phyloP scores from a whole-genome alignment of 2,329 filamentous ascomycete genomes.

The Penicillium crustosum region DNA sequence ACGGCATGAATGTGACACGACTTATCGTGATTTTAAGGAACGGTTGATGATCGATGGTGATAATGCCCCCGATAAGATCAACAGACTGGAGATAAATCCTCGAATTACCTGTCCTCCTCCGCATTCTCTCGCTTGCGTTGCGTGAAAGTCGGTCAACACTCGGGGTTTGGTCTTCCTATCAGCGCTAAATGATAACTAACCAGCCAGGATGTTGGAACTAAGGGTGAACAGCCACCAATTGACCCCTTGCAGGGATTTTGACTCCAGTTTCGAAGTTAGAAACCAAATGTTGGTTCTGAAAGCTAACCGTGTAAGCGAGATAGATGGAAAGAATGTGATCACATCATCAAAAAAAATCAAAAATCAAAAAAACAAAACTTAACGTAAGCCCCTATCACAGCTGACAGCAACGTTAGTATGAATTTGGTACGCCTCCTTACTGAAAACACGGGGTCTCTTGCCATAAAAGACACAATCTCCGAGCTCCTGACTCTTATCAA shows the following conservation, averaged over 20 bases:
- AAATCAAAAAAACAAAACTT: neutral
- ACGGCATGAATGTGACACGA: neutral
- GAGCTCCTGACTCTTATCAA: neutral
- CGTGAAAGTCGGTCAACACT: slow-evolving; percentile 22
- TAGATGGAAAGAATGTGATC: neutral
- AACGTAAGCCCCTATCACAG: slow-evolving; percentile 1
- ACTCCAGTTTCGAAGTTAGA: neutral
- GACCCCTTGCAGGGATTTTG: slow-evolving; percentile 10
- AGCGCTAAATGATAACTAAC: slow-evolving; percentile 9
- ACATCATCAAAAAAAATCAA: neutral
- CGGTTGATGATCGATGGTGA: neutral
- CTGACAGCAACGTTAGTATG: neutral
- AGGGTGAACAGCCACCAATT: slow-evolving; percentile 9
- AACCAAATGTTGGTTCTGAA: neutral
- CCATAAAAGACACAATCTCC: slow-evolving; percentile 13
- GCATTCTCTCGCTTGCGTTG: neutral
- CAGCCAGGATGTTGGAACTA: slow-evolving; percentile 11
- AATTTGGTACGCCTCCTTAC: slow-evolving; percentile 14
- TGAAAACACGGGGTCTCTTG: neutral
- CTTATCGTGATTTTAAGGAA: neutral
- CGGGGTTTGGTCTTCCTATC: slow-evolving; percentile 11
- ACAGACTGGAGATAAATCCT: neutral
- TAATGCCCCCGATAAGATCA: neutral
- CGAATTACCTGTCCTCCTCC: neutral
- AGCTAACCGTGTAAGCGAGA: neutral